Base-by-base conservation (phyloP, 306 rosid genomes). In the Fragaria nilgerrensis region DNA sequence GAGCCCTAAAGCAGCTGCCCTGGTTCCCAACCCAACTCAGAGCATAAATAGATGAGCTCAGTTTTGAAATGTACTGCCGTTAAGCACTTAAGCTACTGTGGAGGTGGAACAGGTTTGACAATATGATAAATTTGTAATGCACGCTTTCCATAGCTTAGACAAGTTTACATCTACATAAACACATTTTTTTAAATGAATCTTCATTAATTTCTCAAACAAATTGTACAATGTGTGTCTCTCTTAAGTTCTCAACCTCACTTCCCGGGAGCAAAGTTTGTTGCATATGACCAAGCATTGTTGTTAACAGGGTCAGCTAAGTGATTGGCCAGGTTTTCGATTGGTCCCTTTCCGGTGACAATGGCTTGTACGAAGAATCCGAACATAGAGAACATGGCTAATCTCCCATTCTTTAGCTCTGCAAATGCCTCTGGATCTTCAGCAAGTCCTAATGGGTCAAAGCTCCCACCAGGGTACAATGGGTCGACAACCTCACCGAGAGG, bases 261-360 rank as follows among this genome's bases (percentile, higher is more conserved):
- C 16, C 68, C 44, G 13, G 68, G 68, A 63, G 17, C 44, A 5
- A 63, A 63, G 20, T 63, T 63, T 5, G 68, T 63, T 0, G 68
- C 44, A 0, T 34, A 34, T 64, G 69, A 64, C 69, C 69, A 64
- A 36, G 69, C 69, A 64, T 64, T 64, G 69, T 34, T 64, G 69
- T 34, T 34, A 7, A 64, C 69, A 64, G 69, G 69, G 69, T 64
- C 69, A 19, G 45, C 45, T 4, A 34, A 36, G 20, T 64, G 69
- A 5, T 64, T 15, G 0, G 69, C 45, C 0, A 63, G 19, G 68
- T 63, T 63, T 14, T 63, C 68, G 0, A 63, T 63, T 27, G 43
- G 68, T 63, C 68, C 43, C 68, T 63, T 63, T 16, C 68, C 22
- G 20, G 67, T 63, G 1, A 29, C 43, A 63, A 63, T 63, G 11